These are phyloP conservation scores for Gautieria morchelliformis DNA, from an alignment of 768 basidiomycete genomes.

Conservation along the genomic window DNA sequence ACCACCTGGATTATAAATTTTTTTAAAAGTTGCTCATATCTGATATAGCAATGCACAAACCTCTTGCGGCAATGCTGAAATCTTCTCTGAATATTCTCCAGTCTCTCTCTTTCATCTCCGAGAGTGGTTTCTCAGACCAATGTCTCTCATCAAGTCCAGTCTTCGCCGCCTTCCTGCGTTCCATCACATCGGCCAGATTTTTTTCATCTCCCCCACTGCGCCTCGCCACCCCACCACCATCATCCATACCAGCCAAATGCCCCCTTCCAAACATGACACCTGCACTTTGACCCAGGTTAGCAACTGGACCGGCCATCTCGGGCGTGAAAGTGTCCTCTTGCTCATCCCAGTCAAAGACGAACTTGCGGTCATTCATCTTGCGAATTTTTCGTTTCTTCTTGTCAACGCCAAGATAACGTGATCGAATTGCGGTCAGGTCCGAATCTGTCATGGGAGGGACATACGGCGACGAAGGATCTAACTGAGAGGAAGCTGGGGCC, in stretches of 20 bases:
- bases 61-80: constrained; percentile 90
- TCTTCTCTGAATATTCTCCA: constrained; percentile 99
- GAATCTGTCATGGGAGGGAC: constrained; percentile 66
- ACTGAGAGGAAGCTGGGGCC: constrained; percentile 10
- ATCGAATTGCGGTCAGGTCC: constrained; percentile 76
- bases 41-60: constrained; percentile 28
- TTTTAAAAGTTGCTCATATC: neutral
- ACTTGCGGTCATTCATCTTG: constrained; percentile 92
- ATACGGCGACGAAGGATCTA: constrained; percentile 31
- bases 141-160: constrained; percentile 86
- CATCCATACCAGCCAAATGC: constrained; percentile 80
- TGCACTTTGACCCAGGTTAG: constrained; percentile 66
- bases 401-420: constrained; percentile 89
- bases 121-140: constrained; percentile 90
- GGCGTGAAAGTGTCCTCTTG: constrained; percentile 87
- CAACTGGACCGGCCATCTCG: constrained; percentile 64
- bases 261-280: constrained; percentile 87
- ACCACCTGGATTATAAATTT: constrained; percentile 47
- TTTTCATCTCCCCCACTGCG: constrained; percentile 31
- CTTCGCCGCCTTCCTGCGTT: constrained; percentile 72
- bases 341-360: constrained; percentile 99
- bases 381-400: constrained; percentile 92
- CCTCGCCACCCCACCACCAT: constrained; percentile 40
- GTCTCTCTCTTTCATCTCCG: constrained; percentile 94
- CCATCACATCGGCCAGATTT: constrained; percentile 73